These are phyloP conservation scores for Salvia sclarea DNA, from an alignment of 305 asterid genomes.

Conservation along the genomic window DNA sequence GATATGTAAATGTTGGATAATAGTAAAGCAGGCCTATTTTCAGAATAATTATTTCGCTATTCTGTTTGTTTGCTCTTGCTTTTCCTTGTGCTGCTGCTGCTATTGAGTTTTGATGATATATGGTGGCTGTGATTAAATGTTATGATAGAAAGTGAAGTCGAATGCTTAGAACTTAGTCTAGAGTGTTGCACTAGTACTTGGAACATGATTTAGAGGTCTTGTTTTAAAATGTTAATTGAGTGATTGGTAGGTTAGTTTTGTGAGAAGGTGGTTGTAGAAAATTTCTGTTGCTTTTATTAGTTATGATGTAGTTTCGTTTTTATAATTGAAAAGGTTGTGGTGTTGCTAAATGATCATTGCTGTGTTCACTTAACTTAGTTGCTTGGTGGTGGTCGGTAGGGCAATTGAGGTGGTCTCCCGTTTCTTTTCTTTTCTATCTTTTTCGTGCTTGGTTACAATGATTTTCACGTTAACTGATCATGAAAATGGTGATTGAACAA, in stretches of 20 bases:
- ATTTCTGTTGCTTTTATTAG: neutral
- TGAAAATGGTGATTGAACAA: neutral
- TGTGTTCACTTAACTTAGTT: neutral
- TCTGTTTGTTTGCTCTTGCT: slow-evolving; percentile 7
- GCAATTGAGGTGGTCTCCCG: slow-evolving; percentile 6
- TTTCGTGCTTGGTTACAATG: neutral
- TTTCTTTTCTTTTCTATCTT: neutral
- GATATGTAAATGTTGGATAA: slow-evolving; percentile 43
- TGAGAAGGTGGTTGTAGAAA: neutral
- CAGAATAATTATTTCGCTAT: slow-evolving; percentile 17
- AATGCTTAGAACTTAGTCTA: neutral
- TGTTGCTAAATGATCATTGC: neutral
- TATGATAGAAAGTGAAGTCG: neutral
- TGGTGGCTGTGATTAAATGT: slow-evolving; percentile 5
- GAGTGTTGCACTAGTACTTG: neutral
- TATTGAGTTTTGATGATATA: neutral
- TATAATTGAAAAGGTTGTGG: neutral
- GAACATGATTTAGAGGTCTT: neutral
- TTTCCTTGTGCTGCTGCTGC: neutral
- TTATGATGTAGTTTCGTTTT: neutral
- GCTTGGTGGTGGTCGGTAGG: slow-evolving; percentile 6
- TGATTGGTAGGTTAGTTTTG: neutral
- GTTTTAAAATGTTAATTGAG: neutral
- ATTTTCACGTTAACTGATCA: neutral
- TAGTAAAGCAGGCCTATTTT: slow-evolving; percentile 30